Base-by-base conservation (phyloP, 257 asterid genomes). In the Solanum megistacrolobum region DNA sequence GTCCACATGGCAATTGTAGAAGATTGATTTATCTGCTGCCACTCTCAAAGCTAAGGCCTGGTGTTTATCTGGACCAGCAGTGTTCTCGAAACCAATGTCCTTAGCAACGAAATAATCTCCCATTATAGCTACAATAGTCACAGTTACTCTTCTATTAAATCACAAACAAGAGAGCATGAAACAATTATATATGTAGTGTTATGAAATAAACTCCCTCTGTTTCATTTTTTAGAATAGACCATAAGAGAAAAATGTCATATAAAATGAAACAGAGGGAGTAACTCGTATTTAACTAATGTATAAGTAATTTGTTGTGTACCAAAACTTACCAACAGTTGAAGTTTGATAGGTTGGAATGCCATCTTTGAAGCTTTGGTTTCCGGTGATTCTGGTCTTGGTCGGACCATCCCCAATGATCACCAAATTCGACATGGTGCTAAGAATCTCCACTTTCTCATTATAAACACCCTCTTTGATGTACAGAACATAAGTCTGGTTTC, bases 1-100 rank as follows among this genome's bases (percentile, higher is more conserved):
- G 69, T 96, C 96, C 89, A 96, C 92, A 9, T 92, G 96, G 83
- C 98, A 95, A 60, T 94, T 95, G 87, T 90, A 90, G 92, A 93
- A 95, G 36, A 96, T 91, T 7, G 92, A 87, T 86, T 89, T 91
- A 84, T 96, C 98, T 2, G 96, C 94, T 71, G 96, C 94, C 13
- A 94, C 98, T 4, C 98, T 92, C 46, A 96, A 79, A 4, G 99
- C 99, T 68, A 96, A 95, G 0, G 99, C 99, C 85, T 96, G 99
- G 86, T 93, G 96, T 91, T 94, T 94, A 18, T 88, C 93, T 3
- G 99, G 90, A 0, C 99, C 99, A 0, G 98, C 98, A 1, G 94
- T 65, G 88, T 95, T 96, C 90, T 96, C 99, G 76, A 96, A 93
- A 11, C 96, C 98, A 1, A 96, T 92, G 84, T 94, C 96, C 92